Evolutionary conservation across 192 early-diverging fungal species (phyloP).

Genomic region (Entrophospora sp.): DNA sequence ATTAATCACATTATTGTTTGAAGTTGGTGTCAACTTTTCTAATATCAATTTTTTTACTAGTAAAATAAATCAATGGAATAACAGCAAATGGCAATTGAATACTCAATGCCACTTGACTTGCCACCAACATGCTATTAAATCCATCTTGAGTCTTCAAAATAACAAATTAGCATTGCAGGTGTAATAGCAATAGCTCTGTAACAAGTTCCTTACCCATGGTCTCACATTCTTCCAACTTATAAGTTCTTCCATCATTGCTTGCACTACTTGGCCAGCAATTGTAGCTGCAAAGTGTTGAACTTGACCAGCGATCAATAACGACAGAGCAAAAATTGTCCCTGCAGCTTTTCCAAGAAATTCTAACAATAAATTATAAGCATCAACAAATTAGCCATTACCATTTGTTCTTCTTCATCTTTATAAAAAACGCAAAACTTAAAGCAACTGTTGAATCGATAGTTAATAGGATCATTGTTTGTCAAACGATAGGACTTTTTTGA

Average conservation of each 20-base stretch:
- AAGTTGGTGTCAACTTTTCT: slow-evolving; percentile 22
- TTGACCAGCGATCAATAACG: slow-evolving; percentile 51
- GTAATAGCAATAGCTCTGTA: slow-evolving; percentile 63
- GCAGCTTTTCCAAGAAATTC: slow-evolving; percentile 13
- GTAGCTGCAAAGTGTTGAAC: slow-evolving; percentile 70
- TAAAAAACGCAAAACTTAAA: slow-evolving; percentile 58
- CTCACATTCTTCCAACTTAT: slow-evolving; percentile 44
- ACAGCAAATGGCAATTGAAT: slow-evolving; percentile 83
- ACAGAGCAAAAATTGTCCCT: slow-evolving; percentile 51
- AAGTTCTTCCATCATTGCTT: slow-evolving; percentile 75
- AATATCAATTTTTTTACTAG: slow-evolving; percentile 32
- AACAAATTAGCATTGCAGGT: slow-evolving; percentile 59
- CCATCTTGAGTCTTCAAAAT: slow-evolving; percentile 51
- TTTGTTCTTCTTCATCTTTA: no score
- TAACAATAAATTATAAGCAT: slow-evolving; percentile 59
- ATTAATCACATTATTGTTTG: no score
- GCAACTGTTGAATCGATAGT: slow-evolving; percentile 59
- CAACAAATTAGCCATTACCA: slow-evolving; percentile 70
- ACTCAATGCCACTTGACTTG: slow-evolving; percentile 72
- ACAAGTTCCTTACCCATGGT: slow-evolving; percentile 58
- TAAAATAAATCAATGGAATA: slow-evolving; percentile 67
- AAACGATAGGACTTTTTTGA: slow-evolving; percentile 4
- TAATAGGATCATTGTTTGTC: slow-evolving; percentile 22
- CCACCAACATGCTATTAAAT: slow-evolving; percentile 55
- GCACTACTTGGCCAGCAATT: slow-evolving; percentile 71